Evolutionary conservation across 805 yeast species (phyloP).

Genomic region (Debaryomyces maramus): DNA sequence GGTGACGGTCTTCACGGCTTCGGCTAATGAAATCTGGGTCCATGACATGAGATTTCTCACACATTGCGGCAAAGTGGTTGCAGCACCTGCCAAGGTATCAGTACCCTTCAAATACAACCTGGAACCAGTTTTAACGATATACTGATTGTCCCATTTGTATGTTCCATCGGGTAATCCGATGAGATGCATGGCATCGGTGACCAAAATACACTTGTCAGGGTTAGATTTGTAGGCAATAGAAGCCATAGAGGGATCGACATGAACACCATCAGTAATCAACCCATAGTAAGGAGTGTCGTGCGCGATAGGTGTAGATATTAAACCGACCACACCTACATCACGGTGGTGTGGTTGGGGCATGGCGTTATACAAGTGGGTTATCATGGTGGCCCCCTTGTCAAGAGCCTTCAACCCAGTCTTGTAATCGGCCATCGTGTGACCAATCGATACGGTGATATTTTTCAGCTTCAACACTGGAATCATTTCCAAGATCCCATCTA

Average conservation of each 20-base stretch:
- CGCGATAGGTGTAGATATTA: slow-evolving; percentile 33
- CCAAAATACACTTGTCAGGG: slow-evolving; percentile 55
- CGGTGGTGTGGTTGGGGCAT: slow-evolving; percentile 64
- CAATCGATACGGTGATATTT: slow-evolving; percentile 44
- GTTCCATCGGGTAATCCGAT: slow-evolving; percentile 59
- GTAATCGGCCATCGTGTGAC: slow-evolving; percentile 47
- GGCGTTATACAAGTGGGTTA: slow-evolving; percentile 62
- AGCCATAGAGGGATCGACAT: slow-evolving; percentile 56
- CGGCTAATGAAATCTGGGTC: slow-evolving; percentile 48
- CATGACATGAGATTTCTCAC: slow-evolving; percentile 51
- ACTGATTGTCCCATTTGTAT: slow-evolving; percentile 52
- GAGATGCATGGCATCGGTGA: slow-evolving; percentile 60
- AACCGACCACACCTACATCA: slow-evolving; percentile 57
- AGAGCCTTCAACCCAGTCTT: slow-evolving; percentile 44
- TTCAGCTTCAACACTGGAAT: slow-evolving; percentile 35
- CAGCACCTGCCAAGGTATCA: slow-evolving; percentile 60
- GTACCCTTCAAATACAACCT: slow-evolving; percentile 51
- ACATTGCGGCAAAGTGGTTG: slow-evolving; percentile 54
- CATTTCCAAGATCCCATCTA: slow-evolving; percentile 45
- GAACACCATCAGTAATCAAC: slow-evolving; percentile 58
- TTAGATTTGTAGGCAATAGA: slow-evolving; percentile 49
- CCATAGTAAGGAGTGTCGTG: slow-evolving; percentile 49
- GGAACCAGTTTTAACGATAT: slow-evolving; percentile 48
- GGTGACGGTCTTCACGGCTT: slow-evolving; percentile 58
- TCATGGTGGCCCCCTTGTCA: slow-evolving; percentile 55